Conservation (phyloP, 2,329 filamentous ascomycete species). For the Trichoderma aggressivum region DNA sequence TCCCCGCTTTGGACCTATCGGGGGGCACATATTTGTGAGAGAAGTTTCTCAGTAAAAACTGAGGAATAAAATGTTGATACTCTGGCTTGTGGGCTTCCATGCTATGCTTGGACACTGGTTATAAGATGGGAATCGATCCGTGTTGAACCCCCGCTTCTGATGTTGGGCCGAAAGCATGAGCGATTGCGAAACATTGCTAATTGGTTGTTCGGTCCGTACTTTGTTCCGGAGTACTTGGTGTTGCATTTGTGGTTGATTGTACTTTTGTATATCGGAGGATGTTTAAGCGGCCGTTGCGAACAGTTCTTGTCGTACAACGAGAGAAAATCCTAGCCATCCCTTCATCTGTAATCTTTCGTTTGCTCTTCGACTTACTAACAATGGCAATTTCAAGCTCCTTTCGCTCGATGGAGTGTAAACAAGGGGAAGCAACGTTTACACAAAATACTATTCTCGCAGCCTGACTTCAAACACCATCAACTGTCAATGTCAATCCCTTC, state of each 20-base stretch:
- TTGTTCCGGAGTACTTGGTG: neutral
- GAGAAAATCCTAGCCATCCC: too few species aligned
- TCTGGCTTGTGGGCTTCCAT: neutral
- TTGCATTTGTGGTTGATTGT: neutral
- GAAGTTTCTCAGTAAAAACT: conserved; percentile 4
- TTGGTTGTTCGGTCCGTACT: neutral
- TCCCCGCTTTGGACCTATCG: neutral
- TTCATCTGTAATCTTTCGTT: too few species aligned
- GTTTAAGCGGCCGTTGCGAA: too few species aligned
- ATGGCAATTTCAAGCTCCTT: too few species aligned
- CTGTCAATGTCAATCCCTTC: neutral
- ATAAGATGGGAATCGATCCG: neutral
- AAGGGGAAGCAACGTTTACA: too few species aligned
- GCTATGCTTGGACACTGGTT: neutral
- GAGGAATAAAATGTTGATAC: conserved; percentile 14
- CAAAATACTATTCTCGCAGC: neutral
- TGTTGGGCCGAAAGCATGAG: neutral
- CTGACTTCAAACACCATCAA: neutral
- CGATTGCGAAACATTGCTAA: neutral
- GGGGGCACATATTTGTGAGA: neutral
- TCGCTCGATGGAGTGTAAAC: too few species aligned
- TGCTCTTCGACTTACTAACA: too few species aligned
- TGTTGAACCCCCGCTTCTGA: neutral
- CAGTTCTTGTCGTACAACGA: too few species aligned
- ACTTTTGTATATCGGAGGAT: too few species aligned